Evolutionary conservation across 1,284 basidiomycete species (phyloP), one percentile per base, ranked within the genome.

Genomic region (Rhodofomes roseus): DNA sequence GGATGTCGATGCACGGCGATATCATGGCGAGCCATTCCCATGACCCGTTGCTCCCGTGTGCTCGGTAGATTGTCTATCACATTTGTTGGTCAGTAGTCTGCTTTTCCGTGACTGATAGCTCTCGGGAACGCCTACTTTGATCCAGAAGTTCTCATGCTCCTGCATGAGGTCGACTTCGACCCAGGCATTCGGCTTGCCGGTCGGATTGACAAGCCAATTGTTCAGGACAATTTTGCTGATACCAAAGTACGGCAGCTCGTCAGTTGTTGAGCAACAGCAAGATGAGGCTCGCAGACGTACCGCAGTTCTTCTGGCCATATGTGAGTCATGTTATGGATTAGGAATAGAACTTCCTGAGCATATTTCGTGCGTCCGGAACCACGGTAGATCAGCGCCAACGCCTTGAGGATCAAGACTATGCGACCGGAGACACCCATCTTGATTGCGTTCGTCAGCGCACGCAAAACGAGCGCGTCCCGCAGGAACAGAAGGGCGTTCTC

Each of bases 61-160:
- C 73, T 31, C 67, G 66, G 58, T 76, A 77, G 22, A 70, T 64
- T 2, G 55, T 59, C 68, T 70, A 44, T 22, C 25, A 46, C n/a
- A n/a, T n/a, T n/a, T n/a, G n/a, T n/a, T n/a, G n/a, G n/a, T n/a
- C n/a, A n/a, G n/a, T n/a, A n/a, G n/a, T n/a, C n/a, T n/a, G n/a
- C n/a, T n/a, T n/a, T n/a, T n/a, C n/a, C n/a, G n/a, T n/a, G n/a
- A n/a, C n/a, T n/a, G 1, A 52, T 14, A 55, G 7, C 34, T 29
- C 27, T 20, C 6, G 16, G 18, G 16, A 34, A 12, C 16, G 27
- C 61, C 14, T 40, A 69, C 72, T 65, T 72, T 73, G 52, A 74
- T 75, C 74, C 74, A 77, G 54, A 66, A 76, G 55, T 77, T 78
- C 48, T 74, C 34, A 55, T 80, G 77, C 56, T 80, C 77, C 52